Evolutionary conservation across 176 grass and related monocot genomes (phyloP).

Genomic region (Bolboschoenus planiculmis): DNA sequence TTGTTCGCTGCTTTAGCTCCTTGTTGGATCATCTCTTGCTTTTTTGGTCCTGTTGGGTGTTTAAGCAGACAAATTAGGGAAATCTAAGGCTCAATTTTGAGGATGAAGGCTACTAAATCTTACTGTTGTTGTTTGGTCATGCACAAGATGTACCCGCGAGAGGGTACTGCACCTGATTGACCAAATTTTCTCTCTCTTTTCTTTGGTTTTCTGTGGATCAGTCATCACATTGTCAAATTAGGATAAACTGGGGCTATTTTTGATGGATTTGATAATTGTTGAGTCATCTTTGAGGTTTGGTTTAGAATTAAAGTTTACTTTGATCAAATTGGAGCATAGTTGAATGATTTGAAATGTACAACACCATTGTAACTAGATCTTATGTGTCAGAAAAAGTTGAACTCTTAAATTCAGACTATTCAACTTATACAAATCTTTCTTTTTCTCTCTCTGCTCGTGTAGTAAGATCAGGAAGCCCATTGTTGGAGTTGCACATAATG

Average conservation of each 20-base stretch:
- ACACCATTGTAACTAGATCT: not conserved
- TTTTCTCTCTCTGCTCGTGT: not conserved
- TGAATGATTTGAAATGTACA: not conserved
- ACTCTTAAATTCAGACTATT: not conserved
- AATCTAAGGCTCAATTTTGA: not conserved
- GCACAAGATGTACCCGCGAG: not conserved
- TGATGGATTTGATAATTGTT: not conserved
- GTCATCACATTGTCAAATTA: not conserved
- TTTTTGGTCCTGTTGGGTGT: not conserved
- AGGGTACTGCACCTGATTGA: not conserved
- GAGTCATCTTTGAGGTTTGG: not conserved
- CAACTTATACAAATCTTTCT: not conserved
- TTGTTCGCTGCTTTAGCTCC: not conserved
- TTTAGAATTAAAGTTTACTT: not conserved
- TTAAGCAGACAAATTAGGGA: not conserved
- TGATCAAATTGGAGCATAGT: not conserved
- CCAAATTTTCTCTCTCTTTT: not conserved
- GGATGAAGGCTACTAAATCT: not conserved
- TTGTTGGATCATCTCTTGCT: not conserved
- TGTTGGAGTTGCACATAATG: slow-evolving; percentile 72
- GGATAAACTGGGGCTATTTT: not conserved
- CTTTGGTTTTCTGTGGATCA: not conserved
- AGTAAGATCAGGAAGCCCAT: slow-evolving; percentile 36
- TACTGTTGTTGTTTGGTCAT: not conserved
- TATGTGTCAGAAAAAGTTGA: slow-evolving; percentile 35